phyloP scores from a whole-genome alignment of 73 alveolate species.

The Paramecium tetraurelia region DNA sequence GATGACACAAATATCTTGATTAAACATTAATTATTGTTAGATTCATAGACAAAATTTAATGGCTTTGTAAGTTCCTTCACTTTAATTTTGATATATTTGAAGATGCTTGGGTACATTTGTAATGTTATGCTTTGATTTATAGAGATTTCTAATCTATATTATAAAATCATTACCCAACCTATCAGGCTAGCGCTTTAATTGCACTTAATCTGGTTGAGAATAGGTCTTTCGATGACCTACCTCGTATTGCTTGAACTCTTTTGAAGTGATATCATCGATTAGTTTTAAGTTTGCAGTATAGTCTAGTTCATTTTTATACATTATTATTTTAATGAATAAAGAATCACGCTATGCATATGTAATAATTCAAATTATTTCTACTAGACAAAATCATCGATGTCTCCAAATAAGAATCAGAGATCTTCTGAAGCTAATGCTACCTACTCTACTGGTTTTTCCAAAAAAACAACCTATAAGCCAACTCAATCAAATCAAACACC shows the following conservation, averaged over 20 bases:
- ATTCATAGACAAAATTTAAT: slow-evolving; percentile 14
- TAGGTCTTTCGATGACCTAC: not conserved
- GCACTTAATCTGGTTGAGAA: not conserved
- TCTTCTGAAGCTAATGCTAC: not conserved
- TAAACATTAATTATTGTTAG: not conserved
- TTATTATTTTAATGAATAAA: not conserved
- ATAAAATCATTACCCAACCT: not conserved
- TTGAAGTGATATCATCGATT: not conserved
- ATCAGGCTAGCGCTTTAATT: not conserved
- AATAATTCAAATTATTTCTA: not conserved
- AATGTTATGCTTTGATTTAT: not conserved
- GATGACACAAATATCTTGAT: slow-evolving; percentile 1
- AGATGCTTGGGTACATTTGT: slow-evolving; percentile 8
- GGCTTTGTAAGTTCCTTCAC: not conserved
- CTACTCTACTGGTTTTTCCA: slow-evolving; percentile 14
- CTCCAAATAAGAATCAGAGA: slow-evolving; percentile 1
- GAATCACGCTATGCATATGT: slow-evolving; percentile 44
- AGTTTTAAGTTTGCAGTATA: not conserved
- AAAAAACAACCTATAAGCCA: not conserved
- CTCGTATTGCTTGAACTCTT: not conserved
- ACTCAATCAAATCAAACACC: not conserved
- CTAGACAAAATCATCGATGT: not conserved
- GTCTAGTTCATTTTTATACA: not conserved
- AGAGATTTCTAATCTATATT: not conserved
- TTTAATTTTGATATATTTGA: slow-evolving; percentile 3